These are phyloP conservation scores for Hemileccinum impolitum DNA, from an alignment of 768 basidiomycete genomes.

Conservation along the genomic window DNA sequence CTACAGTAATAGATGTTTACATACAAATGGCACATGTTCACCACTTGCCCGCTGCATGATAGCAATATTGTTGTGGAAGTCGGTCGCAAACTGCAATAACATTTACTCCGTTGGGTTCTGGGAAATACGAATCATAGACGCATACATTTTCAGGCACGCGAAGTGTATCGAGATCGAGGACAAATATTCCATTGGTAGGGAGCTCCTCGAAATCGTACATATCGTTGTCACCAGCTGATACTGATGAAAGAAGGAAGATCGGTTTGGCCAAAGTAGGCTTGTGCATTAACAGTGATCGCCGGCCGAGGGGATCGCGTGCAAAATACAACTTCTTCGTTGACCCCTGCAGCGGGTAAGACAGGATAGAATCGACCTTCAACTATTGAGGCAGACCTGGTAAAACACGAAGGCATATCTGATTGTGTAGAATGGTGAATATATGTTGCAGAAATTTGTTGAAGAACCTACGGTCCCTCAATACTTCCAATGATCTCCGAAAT, in stretches of 20 bases:
- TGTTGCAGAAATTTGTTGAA: background rate
- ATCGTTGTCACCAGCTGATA: conserved; percentile 48
- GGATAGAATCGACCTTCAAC: background rate
- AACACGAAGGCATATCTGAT: conserved; percentile 77
- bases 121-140: background rate
- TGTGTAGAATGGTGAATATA: background rate
- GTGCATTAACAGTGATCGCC: conserved; percentile 79
- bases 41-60: conserved; percentile 20
- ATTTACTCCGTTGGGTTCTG: background rate
- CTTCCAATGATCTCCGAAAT: conserved; percentile 50
- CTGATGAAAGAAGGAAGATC: conserved; percentile 62
- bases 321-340: conserved; percentile 55
- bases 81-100: conserved; percentile 16
- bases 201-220: conserved; percentile 60
- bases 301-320: conserved; percentile 79
- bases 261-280: conserved; percentile 47
- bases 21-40: conserved; percentile 21
- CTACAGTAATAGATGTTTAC: conserved; percentile 6
- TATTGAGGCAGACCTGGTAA: conserved; percentile 55
- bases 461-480: conserved; percentile 80
- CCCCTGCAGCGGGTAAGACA: conserved; percentile 33
- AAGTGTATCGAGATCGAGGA: conserved; percentile 42
- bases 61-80: conserved; percentile 19
- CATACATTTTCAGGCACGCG: conserved; percentile 24
- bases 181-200: conserved; percentile 53